phyloP scores from a whole-genome alignment of 1,139 yeast species.

The Yamadazyma songkhlaensis region DNA sequence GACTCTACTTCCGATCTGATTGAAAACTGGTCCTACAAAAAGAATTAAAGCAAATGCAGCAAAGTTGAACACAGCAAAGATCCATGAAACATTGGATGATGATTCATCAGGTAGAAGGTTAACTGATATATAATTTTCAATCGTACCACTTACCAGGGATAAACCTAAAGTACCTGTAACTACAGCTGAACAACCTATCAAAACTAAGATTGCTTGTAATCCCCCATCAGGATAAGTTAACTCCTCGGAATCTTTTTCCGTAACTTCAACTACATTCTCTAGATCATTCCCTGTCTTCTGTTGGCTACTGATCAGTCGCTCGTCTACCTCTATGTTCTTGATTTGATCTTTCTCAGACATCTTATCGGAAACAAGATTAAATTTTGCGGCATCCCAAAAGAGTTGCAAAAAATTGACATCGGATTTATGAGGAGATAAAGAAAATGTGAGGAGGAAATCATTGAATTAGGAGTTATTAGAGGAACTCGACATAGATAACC shows the following conservation, averaged over 20 bases:
- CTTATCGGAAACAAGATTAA: not conserved
- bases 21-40: conserved; percentile 28
- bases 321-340: not conserved
- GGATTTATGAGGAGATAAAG: not conserved
- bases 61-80: conserved; percentile 26
- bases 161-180: conserved; percentile 25
- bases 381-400: not conserved
- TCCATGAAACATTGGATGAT: conserved; percentile 26
- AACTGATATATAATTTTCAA: conserved; percentile 22
- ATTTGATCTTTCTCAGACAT: not conserved
- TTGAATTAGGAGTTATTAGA: no score
- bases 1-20: conserved; percentile 20
- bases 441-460: no score
- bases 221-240: conserved; percentile 26
- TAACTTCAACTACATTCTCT: not conserved
- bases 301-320: not conserved
- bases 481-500: no score
- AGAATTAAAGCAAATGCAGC: conserved; percentile 23
- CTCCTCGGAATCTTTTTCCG: no score
- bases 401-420: not conserved
- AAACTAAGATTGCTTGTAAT: conserved; percentile 16
- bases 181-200: conserved; percentile 26
- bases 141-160: conserved; percentile 26
- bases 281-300: not conserved
- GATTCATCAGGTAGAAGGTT: conserved; percentile 17